These are phyloP conservation scores for Lachnellula willkommii DNA, from an alignment of 2,329 filamentous ascomycete genomes.

Conservation along the genomic window DNA sequence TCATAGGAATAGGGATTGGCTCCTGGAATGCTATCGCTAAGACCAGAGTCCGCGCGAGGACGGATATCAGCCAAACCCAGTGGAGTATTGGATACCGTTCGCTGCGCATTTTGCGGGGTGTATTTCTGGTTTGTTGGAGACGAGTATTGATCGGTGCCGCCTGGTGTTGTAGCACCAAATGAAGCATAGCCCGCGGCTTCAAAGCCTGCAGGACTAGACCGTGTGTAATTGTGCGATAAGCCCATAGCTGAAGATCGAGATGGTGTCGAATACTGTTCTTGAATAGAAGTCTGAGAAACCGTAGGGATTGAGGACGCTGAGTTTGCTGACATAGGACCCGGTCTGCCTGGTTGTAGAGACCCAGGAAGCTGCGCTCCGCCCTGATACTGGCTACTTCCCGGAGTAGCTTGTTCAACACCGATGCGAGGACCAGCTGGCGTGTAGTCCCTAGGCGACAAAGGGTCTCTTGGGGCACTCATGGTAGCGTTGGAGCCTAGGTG, in stretches of 20 bases:
- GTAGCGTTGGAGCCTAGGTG: constrained; percentile 43
- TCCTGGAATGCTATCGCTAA: constrained; percentile 65
- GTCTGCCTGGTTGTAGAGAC: constrained; percentile 55
- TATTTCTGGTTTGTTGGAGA: constrained; percentile 51
- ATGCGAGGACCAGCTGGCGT: constrained; percentile 46
- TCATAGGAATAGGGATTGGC: constrained; percentile 57
- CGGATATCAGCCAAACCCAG: constrained; percentile 89
- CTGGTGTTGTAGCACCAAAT: constrained; percentile 61
- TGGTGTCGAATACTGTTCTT: constrained; percentile 56
- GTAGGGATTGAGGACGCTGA: constrained; percentile 55
- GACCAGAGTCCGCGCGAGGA: constrained; percentile 74
- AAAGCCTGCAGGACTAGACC: constrained; percentile 69
- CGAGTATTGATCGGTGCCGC: constrained; percentile 57
- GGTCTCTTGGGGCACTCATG: constrained; percentile 25
- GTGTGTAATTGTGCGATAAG: constrained; percentile 70
- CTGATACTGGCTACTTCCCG: constrained; percentile 43
- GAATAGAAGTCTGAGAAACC: constrained; percentile 45
- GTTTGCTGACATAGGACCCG: constrained; percentile 47
- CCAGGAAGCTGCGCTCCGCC: constrained; percentile 48
- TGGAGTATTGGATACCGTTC: constrained; percentile 72
- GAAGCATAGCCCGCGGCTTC: constrained; percentile 49
- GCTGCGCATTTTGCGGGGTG: constrained; percentile 51
- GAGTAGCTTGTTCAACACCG: constrained; percentile 53
- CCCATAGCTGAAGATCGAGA: constrained; percentile 61
- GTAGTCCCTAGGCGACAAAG: constrained; percentile 41